A percentile compares a stretch with the other conserved stretches of the same genome.
phyloP scores from a whole-genome alignment of 2,329 filamentous ascomycete species.

The Huntiella omanensis region DNA sequence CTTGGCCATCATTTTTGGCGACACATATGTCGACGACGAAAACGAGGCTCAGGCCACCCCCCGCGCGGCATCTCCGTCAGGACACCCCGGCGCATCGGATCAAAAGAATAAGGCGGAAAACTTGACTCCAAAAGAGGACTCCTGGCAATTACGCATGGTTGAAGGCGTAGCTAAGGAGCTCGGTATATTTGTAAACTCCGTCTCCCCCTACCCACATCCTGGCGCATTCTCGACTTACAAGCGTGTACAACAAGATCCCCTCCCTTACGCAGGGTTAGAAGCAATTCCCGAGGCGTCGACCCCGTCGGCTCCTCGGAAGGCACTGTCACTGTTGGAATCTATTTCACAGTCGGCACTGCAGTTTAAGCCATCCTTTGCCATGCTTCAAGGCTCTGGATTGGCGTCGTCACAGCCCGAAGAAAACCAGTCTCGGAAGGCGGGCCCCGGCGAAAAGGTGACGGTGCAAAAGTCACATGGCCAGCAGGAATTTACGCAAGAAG shows the following conservation, averaged over 20 bases:
- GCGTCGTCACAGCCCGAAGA: constrained; percentile 4
- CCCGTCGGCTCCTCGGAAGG: constrained; percentile 10
- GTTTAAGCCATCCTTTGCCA: constrained; percentile 13
- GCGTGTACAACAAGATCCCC: constrained; percentile 40
- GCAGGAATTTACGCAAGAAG: constrained; percentile 42
- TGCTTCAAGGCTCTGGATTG: constrained; percentile 13
- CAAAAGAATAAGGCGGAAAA: constrained; percentile 12
- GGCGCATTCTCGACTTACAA: constrained; percentile 75
- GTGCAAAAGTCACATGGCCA: not conserved
- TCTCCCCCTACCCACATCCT: constrained; percentile 55
- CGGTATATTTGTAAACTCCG: constrained; percentile 61
- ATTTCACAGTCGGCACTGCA: constrained; percentile 8
- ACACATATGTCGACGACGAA: constrained; percentile 41
- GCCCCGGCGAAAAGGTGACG: not conserved
- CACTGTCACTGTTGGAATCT: constrained; percentile 10
- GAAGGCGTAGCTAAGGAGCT: constrained; percentile 76
- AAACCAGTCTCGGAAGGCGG: not conserved
- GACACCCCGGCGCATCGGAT: constrained; percentile 8
- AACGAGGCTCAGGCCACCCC: constrained; percentile 27
- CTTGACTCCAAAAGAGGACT: constrained; percentile 22
- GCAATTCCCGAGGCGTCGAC: constrained; percentile 34
- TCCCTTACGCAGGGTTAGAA: constrained; percentile 64
- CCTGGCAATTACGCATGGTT: constrained; percentile 62
- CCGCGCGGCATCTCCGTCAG: constrained; percentile 21
- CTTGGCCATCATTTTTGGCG: constrained; percentile 73